Evolutionary conservation across 257 asterid genomes (phyloP).

Genomic region (Solanum tacnaense): DNA sequence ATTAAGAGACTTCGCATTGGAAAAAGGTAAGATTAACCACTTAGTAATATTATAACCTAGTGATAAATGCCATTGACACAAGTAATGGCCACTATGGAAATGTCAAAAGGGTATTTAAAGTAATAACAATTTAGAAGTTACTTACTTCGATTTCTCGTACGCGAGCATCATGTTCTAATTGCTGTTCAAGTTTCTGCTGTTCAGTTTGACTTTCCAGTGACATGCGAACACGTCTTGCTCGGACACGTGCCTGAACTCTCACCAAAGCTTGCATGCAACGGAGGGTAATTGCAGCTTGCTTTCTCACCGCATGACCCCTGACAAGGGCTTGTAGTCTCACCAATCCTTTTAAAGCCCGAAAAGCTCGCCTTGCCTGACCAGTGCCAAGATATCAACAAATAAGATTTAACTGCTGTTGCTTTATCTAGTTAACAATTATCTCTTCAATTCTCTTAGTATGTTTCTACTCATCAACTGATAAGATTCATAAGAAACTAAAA

Average conservation of each 20-base stretch:
- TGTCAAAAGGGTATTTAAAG: neutral
- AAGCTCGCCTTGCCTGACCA: conserved; percentile 89
- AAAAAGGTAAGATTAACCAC: neutral
- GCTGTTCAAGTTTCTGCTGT: conserved; percentile 66
- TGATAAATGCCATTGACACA: neutral
- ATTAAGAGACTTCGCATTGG: neutral
- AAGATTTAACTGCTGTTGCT: neutral
- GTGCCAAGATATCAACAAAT: neutral
- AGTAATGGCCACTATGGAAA: neutral
- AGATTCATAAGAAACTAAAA: neutral
- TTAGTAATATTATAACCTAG: neutral
- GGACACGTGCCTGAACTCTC: conserved; percentile 97
- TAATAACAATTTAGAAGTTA: neutral
- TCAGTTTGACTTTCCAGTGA: conserved; percentile 72
- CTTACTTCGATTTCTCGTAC: conserved; percentile 90
- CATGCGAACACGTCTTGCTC: conserved; percentile 94
- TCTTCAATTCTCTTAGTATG: neutral
- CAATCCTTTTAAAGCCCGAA: conserved; percentile 93
- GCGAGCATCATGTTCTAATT: conserved; percentile 65
- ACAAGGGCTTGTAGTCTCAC: conserved; percentile 99
- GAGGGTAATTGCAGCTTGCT: conserved; percentile 90
- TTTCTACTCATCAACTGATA: neutral
- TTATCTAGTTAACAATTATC: neutral
- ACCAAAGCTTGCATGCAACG: conserved; percentile 99
- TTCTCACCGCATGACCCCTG: conserved; percentile 98